phyloP scores from a whole-genome alignment of 345 rosid species.

The Rhizophora mangle region DNA sequence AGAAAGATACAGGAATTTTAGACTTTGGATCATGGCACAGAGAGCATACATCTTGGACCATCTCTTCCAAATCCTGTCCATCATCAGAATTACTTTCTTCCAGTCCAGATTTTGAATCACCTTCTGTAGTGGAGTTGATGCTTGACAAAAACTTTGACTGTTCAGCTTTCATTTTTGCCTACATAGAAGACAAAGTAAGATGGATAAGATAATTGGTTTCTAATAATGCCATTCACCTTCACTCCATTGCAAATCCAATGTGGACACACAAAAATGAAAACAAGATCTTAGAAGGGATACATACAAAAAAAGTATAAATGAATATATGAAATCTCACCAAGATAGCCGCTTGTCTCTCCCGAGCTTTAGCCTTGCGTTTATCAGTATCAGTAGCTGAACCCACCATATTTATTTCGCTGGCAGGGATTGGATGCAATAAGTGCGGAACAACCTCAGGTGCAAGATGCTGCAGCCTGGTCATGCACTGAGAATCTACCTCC shows the following conservation, averaged over 20 bases:
- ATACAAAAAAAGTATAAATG: not conserved
- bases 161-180: conserved; percentile 98
- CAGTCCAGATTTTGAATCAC: conserved; percentile 38
- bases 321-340: conserved; percentile 55
- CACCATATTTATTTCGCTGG: conserved; percentile 24
- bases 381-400: conserved; percentile 52
- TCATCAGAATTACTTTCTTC: conserved; percentile 45
- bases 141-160: conserved; percentile 82
- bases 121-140: conserved; percentile 46
- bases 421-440: conserved; percentile 28
- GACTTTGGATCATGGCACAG: conserved; percentile 85
- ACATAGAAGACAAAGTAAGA: conserved; percentile 29
- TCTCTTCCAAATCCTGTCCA: conserved; percentile 37
- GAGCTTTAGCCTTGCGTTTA: conserved; percentile 81
- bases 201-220: not conserved
- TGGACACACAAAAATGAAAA: no score
- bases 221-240: not conserved
- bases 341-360: conserved; percentile 81
- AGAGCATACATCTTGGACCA: conserved; percentile 66
- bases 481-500: conserved; percentile 63
- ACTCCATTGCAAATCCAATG: not conserved
- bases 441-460: conserved; percentile 72
- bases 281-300: not conserved
- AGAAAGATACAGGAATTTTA: conserved; percentile 66
- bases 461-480: conserved; percentile 61